Conservation (phyloP, 2,329 filamentous ascomycete genomes). For the Grosmannia serpens region DNA sequence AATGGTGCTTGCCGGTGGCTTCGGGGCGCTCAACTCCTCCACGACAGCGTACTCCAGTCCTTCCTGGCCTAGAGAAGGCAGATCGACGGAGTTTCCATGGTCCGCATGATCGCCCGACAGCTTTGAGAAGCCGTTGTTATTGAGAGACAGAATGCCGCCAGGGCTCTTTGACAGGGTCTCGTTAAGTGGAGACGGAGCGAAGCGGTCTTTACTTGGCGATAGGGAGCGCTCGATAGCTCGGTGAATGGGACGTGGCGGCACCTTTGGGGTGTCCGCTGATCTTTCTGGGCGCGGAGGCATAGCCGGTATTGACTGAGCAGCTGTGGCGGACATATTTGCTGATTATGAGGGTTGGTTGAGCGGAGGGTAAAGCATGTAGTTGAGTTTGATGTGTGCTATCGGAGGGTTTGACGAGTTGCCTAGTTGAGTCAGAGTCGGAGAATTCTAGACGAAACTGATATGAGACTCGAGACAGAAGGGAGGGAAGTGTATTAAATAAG, state of each 20-base stretch:
- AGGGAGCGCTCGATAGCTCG: constrained; percentile 63
- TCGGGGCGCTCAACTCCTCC: constrained; percentile 27
- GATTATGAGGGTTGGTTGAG: background rate
- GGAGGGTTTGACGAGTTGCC: background rate
- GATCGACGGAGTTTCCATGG: constrained; percentile 64
- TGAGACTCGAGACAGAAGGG: background rate
- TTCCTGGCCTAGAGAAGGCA: constrained; percentile 82
- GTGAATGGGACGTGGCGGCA: constrained; percentile 64
- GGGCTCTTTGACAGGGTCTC: constrained; percentile 43
- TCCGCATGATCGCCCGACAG: constrained; percentile 28
- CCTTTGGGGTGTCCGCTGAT: constrained; percentile 48
- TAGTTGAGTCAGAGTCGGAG: background rate
- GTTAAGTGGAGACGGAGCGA: constrained; percentile 77
- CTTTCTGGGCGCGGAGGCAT: constrained; percentile 46
- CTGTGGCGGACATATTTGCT: constrained; percentile 33
- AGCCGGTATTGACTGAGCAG: constrained; percentile 38
- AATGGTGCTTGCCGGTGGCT: constrained; percentile 26
- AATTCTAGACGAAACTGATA: background rate
- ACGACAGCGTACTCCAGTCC: constrained; percentile 71
- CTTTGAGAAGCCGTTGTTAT: constrained; percentile 16
- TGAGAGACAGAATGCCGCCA: constrained; percentile 23
- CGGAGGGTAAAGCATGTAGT: background rate
- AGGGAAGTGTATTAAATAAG: background rate
- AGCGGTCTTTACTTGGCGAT: constrained; percentile 68
- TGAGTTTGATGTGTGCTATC: background rate